Evolutionary conservation across 1,284 basidiomycete genomes (phyloP).

Genomic region (Fomes fomentarius): DNA sequence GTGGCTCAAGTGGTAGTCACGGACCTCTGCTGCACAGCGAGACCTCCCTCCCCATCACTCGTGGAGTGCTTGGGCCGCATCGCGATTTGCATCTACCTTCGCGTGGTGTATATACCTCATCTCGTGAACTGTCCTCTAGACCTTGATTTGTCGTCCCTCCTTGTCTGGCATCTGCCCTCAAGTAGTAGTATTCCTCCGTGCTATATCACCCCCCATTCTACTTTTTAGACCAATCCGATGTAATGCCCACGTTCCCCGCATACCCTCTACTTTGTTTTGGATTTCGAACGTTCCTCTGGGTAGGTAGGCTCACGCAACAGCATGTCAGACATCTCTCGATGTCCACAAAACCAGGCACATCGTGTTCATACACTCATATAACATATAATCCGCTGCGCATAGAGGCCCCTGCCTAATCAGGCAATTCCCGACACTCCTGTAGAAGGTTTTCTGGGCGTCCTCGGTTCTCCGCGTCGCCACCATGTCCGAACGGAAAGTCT

Average conservation of each 20-base stretch:
- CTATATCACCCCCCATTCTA: slow-evolving; percentile 15
- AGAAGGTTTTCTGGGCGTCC: neutral
- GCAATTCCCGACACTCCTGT: neutral
- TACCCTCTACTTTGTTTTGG: neutral
- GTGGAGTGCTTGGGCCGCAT: slow-evolving; percentile 1
- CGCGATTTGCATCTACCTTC: slow-evolving; percentile 4
- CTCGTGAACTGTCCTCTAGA: slow-evolving; percentile 3
- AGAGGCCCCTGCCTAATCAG: neutral
- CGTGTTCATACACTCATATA: neutral
- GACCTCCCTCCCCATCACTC: neutral
- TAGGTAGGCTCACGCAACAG: neutral
- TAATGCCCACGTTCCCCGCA: slow-evolving; percentile 18
- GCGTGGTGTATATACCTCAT: slow-evolving; percentile 23
- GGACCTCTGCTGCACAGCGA: neutral
- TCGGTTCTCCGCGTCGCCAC: neutral
- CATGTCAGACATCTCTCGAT: neutral
- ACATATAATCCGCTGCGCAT: neutral
- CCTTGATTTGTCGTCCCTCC: neutral
- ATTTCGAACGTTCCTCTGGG: neutral
- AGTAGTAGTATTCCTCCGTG: slow-evolving; percentile 8
- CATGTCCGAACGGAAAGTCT: slow-evolving; percentile 26
- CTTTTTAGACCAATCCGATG: slow-evolving; percentile 17
- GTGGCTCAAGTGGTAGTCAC: slow-evolving; percentile 68
- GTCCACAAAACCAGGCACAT: neutral
- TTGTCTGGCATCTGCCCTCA: slow-evolving; percentile 4